A percentile compares a stretch with the other conserved stretches of the same genome.
These are phyloP conservation scores for Ophiostoma sp. DNA, from an alignment of 2,329 filamentous ascomycete species.

Conservation along the genomic window DNA sequence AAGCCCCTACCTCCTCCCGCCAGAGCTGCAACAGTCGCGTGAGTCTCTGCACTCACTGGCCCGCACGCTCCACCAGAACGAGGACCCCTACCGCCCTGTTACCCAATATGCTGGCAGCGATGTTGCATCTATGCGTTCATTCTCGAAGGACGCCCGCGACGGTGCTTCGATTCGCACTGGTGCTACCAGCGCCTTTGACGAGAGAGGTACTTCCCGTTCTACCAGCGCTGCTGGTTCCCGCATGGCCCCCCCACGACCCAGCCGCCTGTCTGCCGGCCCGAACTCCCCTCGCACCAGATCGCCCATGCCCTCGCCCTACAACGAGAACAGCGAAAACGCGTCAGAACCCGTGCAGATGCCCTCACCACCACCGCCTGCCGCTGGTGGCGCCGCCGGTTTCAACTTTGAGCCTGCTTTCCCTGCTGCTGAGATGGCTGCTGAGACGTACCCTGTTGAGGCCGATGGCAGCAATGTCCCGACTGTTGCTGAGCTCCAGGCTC, in stretches of 20 bases:
- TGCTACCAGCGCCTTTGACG: constrained; percentile 37
- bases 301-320: constrained; percentile 39
- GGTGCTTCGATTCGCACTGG: constrained; percentile 50
- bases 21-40: constrained; percentile 71
- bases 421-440: constrained; percentile 39
- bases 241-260: constrained; percentile 35
- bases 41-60: constrained; percentile 88
- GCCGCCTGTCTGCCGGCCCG: constrained; percentile 40
- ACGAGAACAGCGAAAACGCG: neutral
- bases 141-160: constrained; percentile 44
- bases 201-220: constrained; percentile 3
- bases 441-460: constrained; percentile 28
- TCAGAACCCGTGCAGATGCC: constrained; percentile 15
- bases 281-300: constrained; percentile 49
- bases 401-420: constrained; percentile 40
- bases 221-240: constrained; percentile 34
- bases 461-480: constrained; percentile 35
- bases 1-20: constrained; percentile 92
- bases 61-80: constrained; percentile 68
- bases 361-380: constrained; percentile 22
- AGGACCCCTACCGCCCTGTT: constrained; percentile 80
- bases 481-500: constrained; percentile 40
- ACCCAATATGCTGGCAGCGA: constrained; percentile 59
- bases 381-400: constrained; percentile 21
- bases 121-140: constrained; percentile 56